Base-by-base conservation (phyloP, 1,284 basidiomycete species). In the Cutaneotrichosporon cyanovorans region DNA sequence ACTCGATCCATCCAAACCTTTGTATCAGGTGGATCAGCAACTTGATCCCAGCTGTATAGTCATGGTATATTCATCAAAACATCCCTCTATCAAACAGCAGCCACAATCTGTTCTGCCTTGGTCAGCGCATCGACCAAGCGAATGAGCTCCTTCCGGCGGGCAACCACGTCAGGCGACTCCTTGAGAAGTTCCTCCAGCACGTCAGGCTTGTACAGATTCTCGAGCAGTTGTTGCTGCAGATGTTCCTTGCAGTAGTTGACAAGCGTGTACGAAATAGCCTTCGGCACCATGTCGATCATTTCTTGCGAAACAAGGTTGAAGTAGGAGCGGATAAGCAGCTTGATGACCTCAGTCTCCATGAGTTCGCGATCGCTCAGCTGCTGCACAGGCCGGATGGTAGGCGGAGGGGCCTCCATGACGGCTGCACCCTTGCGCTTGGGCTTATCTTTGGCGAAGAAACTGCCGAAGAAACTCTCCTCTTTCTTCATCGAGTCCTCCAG, bases 221-320 rank as follows among this genome's bases (percentile, higher is more conserved):
- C 66, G 28, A 69, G 51, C 4, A 69, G 53, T 47, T 66, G 34
- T 16, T 48, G 40, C 47, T 49, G 51, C 15, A 53, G 46, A 37
- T 38, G 22, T 76, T 97, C 91, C 74, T 96, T 96, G 55, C 90
- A 83, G 70, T 83, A 82, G 64, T 83, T 85, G 42, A 98, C 92
- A 23, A 98, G 80, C 20, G 89, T 97, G 62, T 92, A 77, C 45
- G 90, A 85, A 68, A 98, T 95, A 31, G 93, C 92, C 72, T 92
- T 90, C 16, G 95, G 95, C 9, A 99, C 87, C 91, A 97, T 97
- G 73, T 98, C 95, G 66, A 97, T 97, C 84, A 98, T 91, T 72
- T 96, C 92, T 45, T 92, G 85, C 78, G 98, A 97, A 54, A 96
- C 89, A 57, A 96, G 89, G 72, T 92, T 90, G 78, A 86, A 95